phyloP scores from a whole-genome alignment of 106 monocot genomes.

The Apostasia shenzhenica region DNA sequence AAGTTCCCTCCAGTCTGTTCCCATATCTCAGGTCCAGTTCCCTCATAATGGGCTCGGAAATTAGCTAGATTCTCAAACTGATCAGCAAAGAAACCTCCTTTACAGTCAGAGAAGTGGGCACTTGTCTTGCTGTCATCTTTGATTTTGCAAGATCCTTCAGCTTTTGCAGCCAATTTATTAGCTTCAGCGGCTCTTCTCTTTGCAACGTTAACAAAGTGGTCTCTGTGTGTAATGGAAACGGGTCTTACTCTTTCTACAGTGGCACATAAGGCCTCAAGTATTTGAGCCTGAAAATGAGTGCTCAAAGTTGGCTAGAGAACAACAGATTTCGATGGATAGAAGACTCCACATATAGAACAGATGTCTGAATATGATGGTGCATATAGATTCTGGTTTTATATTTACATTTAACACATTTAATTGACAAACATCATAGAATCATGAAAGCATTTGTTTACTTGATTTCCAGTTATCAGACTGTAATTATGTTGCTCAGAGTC shows the following conservation, averaged over 20 bases:
- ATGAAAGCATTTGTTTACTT: no score
- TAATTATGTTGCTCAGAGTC: no score
- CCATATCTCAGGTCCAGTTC: slow-evolving; percentile 98
- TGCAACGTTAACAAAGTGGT: slow-evolving; percentile 95
- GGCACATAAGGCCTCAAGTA: slow-evolving; percentile 94
- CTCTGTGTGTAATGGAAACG: slow-evolving; percentile 92
- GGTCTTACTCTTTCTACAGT: slow-evolving; percentile 95
- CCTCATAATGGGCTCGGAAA: slow-evolving; percentile 83
- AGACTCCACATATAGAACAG: neutral
- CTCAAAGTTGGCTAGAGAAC: neutral
- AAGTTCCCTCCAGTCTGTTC: slow-evolving; percentile 70
- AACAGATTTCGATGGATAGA: neutral
- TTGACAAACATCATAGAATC: no score
- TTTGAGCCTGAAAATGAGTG: slow-evolving; percentile 59
- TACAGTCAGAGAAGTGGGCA: slow-evolving; percentile 27
- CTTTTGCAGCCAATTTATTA: slow-evolving; percentile 26
- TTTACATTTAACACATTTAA: neutral
- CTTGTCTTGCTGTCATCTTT: slow-evolving; percentile 12
- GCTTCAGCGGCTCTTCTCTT: slow-evolving; percentile 83
- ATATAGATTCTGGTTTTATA: neutral
- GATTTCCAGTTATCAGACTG: no score
- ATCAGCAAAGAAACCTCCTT: slow-evolving; percentile 92
- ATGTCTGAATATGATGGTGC: neutral
- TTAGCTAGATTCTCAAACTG: slow-evolving; percentile 99
- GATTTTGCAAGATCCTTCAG: slow-evolving; percentile 13